These are phyloP conservation scores for Phytophthora brassicae DNA, from an alignment of 352 stramenopile species.

Conservation along the genomic window DNA sequence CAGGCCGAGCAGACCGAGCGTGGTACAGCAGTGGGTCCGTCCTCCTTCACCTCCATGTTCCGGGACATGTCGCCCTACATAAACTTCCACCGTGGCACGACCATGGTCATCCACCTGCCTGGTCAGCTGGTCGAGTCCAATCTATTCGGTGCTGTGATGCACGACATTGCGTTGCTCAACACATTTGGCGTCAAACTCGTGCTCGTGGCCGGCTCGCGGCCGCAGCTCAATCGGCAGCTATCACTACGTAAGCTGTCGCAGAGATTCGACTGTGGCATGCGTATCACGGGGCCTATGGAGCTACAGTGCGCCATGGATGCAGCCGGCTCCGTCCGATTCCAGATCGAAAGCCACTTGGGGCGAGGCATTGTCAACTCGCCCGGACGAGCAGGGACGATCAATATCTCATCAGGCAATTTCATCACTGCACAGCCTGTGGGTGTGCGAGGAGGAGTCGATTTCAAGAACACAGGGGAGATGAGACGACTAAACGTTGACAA, in stretches of 20 bases:
- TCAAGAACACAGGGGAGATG: conserved; percentile 93
- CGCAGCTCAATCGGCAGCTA: conserved; percentile 94
- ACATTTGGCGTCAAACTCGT: conserved; percentile 95
- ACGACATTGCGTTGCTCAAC: conserved; percentile 96
- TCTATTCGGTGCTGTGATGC: conserved; percentile 92
- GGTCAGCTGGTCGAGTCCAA: conserved; percentile 92
- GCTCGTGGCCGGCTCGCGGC: conserved; percentile 94
- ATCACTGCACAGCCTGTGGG: conserved; percentile 92
- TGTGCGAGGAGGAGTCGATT: conserved; percentile 86
- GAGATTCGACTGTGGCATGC: conserved; percentile 77
- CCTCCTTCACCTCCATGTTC: conserved; percentile 92
- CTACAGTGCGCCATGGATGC: conserved; percentile 95
- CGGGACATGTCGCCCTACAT: conserved; percentile 97
- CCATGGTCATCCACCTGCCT: conserved; percentile 96
- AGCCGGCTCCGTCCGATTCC: conserved; percentile 87
- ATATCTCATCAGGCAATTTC: conserved; percentile 97
- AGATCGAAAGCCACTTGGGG: conserved; percentile 86
- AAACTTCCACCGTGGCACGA: conserved; percentile 94
- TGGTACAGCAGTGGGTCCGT: conserved; percentile 33
- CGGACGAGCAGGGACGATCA: conserved; percentile 72
- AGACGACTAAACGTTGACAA: conserved; percentile 92
- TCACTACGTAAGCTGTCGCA: conserved; percentile 62
- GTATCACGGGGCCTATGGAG: conserved; percentile 92
- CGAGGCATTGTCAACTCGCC: conserved; percentile 86
- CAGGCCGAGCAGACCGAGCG: conserved; percentile 17